Evolutionary conservation across 2,329 filamentous ascomycete genomes (phyloP).

Genomic region (Fusarium brachygibbosum): DNA sequence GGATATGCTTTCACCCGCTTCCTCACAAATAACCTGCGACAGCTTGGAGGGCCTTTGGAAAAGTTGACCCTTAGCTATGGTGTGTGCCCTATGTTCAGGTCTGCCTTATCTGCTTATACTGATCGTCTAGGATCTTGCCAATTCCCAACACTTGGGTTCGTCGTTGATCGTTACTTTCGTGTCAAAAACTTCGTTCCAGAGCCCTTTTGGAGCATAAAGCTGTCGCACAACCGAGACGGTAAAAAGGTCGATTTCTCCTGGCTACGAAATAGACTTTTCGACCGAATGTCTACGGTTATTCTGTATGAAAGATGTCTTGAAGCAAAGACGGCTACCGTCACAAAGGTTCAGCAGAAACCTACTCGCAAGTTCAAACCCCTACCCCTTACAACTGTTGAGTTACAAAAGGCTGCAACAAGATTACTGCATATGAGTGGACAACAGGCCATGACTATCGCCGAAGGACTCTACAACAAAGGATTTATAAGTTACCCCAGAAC

Average conservation of each 20-base stretch:
- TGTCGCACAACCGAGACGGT: conserved; percentile 81
- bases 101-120: conserved; percentile 6
- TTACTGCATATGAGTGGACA: conserved; percentile 93
- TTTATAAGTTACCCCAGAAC: conserved; percentile 98
- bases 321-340: conserved; percentile 82
- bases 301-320: conserved; percentile 87
- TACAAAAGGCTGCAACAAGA: conserved; percentile 94
- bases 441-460: conserved; percentile 88
- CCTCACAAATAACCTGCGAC: conserved; percentile 82
- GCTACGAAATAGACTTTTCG: conserved; percentile 86
- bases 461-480: conserved; percentile 90
- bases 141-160: conserved; percentile 95
- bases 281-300: conserved; percentile 83
- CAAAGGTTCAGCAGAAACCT: conserved; percentile 88
- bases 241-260: conserved; percentile 88
- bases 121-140: conserved; percentile 81
- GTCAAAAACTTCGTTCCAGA: conserved; percentile 96
- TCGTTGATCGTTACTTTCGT: conserved; percentile 94
- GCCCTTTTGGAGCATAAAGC: conserved; percentile 90
- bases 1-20: conserved; percentile 93
- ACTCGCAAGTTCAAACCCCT: conserved; percentile 95
- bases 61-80: conserved; percentile 84
- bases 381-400: conserved; percentile 92
- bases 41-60: conserved; percentile 75
- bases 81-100: conserved; percentile 51